Percentiles rank a stretch among this genome's conserved stretches.
Evolutionary conservation across 306 rosid species (phyloP).

Genomic region (Boehmeria nivea): DNA sequence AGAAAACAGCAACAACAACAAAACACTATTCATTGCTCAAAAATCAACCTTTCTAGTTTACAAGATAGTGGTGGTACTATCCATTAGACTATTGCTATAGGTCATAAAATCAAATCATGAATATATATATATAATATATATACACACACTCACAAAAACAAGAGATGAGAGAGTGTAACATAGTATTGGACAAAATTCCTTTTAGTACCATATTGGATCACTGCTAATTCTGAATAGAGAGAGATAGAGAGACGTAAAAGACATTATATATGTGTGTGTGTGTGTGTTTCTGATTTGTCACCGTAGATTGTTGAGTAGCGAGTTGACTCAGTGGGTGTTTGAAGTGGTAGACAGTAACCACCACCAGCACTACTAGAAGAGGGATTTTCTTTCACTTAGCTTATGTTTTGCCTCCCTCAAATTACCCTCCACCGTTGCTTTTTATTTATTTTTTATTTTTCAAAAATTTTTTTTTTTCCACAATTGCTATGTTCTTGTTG

Average conservation of each 20-base stretch:
- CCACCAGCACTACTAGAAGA: background rate
- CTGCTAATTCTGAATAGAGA: background rate
- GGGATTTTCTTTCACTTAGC: constrained; percentile 9
- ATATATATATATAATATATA: too few relatives aligned
- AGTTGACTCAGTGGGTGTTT: constrained; percentile 21
- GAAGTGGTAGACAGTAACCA: constrained; percentile 6
- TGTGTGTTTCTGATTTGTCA: too few relatives aligned
- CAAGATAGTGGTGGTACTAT: too few relatives aligned
- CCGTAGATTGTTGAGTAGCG: background rate
- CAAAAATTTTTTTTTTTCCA: background rate
- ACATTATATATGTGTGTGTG: too few relatives aligned
- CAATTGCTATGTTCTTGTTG: constrained; percentile 18
- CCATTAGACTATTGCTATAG: too few relatives aligned
- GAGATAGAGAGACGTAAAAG: background rate
- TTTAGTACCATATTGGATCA: background rate
- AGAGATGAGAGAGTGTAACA: background rate
- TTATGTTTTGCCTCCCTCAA: constrained; percentile 10
- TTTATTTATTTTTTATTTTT: background rate
- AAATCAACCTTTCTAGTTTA: too few relatives aligned
- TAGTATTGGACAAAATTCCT: background rate
- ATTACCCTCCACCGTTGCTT: constrained; percentile 34
- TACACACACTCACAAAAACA: too few relatives aligned
- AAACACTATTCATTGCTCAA: too few relatives aligned
- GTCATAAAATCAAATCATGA: background rate
- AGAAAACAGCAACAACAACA: too few relatives aligned